Percentiles rank a stretch among this genome's conserved stretches.
phyloP scores from a whole-genome alignment of 2,329 filamentous ascomycete genomes.

The Alternaria gansuensis region DNA sequence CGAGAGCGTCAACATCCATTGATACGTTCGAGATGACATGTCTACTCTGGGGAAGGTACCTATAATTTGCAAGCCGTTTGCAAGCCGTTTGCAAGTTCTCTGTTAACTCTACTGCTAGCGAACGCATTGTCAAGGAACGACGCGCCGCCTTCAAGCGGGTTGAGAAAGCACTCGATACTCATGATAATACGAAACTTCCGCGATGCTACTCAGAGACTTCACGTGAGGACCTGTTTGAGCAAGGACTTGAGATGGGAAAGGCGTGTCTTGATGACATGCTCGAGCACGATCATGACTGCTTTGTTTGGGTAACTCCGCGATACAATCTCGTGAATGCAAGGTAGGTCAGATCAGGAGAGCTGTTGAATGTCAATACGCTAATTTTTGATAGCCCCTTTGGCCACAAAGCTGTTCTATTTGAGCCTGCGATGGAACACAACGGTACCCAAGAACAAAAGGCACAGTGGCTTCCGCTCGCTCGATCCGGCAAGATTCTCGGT shows the following conservation, averaged over 20 bases:
- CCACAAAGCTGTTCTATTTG: conserved; percentile 20
- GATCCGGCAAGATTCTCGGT: conserved; percentile 54
- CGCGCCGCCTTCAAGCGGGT: conserved; percentile 29
- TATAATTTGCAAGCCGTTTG: neutral
- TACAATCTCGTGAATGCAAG: conserved; percentile 25
- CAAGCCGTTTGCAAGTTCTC: neutral
- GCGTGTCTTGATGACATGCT: conserved; percentile 37
- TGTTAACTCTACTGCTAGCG: conserved; percentile 8
- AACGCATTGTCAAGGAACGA: conserved; percentile 21
- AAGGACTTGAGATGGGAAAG: conserved; percentile 37
- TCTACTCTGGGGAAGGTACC: conserved; percentile 13
- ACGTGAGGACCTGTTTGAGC: conserved; percentile 35
- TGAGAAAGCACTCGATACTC: conserved; percentile 21
- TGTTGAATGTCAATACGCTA: neutral
- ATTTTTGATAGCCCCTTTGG: conserved; percentile 26
- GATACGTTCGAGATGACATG: conserved; percentile 15
- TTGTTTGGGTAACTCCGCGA: conserved; percentile 27
- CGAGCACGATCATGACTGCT: conserved; percentile 31
- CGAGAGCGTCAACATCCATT: conserved; percentile 20
- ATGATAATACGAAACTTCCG: conserved; percentile 34
- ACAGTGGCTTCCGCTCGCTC: conserved; percentile 51
- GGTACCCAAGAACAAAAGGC: conserved; percentile 55
- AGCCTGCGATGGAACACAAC: conserved; percentile 50
- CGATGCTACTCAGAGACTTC: conserved; percentile 35
- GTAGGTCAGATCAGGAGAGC: neutral